These are phyloP conservation scores for Ophiorrhiza pumila DNA, from an alignment of 257 asterid species.

Conservation along the genomic window DNA sequence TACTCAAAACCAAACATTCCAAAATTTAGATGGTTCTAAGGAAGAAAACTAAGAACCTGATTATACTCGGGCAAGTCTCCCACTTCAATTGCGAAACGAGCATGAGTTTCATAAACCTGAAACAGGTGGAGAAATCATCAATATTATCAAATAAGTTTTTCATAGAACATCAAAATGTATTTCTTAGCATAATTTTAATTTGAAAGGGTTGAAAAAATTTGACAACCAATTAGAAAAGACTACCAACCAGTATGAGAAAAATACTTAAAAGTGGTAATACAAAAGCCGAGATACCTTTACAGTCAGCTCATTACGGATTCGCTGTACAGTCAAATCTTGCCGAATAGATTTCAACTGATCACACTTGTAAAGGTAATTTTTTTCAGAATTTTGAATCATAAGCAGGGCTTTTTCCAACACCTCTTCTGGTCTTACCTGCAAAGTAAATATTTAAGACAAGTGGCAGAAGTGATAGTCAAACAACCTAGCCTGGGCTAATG, in stretches of 20 bases:
- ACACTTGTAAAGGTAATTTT: slow-evolving; percentile 88
- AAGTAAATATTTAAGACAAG: slow-evolving; percentile 22
- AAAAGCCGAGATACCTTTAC: slow-evolving; percentile 58
- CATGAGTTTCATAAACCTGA: slow-evolving; percentile 98
- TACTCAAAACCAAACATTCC: slow-evolving; percentile 9
- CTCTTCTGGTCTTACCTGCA: slow-evolving; percentile 99
- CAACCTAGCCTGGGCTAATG: slow-evolving; percentile 10
- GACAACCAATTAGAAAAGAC: not conserved
- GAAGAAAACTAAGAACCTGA: slow-evolving; percentile 54
- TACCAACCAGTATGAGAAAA: slow-evolving; percentile 1
- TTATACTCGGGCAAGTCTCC: slow-evolving; percentile 93
- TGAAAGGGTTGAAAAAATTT: too few relatives aligned
- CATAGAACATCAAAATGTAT: not conserved
- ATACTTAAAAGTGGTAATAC: slow-evolving; percentile 16
- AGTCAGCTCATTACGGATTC: slow-evolving; percentile 80
- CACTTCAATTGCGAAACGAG: slow-evolving; percentile 86
- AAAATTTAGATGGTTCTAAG: slow-evolving; percentile 12
- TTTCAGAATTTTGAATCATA: slow-evolving; percentile 83
- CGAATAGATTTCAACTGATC: slow-evolving; percentile 98
- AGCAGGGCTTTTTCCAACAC: slow-evolving; percentile 82
- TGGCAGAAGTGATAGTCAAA: slow-evolving; percentile 9
- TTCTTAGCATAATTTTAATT: not conserved
- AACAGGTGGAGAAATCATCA: slow-evolving; percentile 22
- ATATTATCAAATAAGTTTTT: not conserved
- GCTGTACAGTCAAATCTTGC: slow-evolving; percentile 98